Base-by-base conservation (phyloP, 208 protist species). In the Trypanosoma boissoni region DNA sequence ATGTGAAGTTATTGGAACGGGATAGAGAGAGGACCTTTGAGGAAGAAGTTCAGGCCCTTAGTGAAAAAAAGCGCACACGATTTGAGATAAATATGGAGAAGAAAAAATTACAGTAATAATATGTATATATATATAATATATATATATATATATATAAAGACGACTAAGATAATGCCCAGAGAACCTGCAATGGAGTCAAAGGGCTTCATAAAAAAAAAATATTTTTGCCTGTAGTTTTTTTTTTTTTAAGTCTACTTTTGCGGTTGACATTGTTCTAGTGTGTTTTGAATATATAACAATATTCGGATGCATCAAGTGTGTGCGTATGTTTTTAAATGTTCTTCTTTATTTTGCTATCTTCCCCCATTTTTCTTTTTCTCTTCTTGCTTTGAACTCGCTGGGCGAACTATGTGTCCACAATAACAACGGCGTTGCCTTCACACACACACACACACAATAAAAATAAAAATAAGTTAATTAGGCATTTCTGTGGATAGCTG, bases 21-120 rank as follows among this genome's bases (percentile, higher is more conserved):
- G 74, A 84, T 49, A 78, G 65, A n/a, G 84, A 95, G 71, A 72
- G 78, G 0, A 92, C 85, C n/a, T 95, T 86, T 31, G 78, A 69
- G n/a, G 72, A 88, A 60, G 63, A 86, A 53, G 78, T 95, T 36
- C 23, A 57, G 4, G 64, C 67, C 28, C 64, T 95, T 29, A 78
- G 68, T 59, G 76, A 59, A 0, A 82, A 77, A 67, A 95, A 95
- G 65, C 63, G 74, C 7, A 71, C 73, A 26, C 74, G 88, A 3
- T 91, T 81, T 52, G 83, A 92, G 23, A 60, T 70, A 48, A 95
- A 95, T 43, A 78, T 76, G 65, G 64, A 72, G 9, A 89, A 92
- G 65, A 94, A 91, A 56, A 52, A 55, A 28, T 18, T 60, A 3
- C 39, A 42, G 27, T 31, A 27, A 12, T 23, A 64, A 44, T 23